Base-by-base conservation (phyloP, 352 stramenopile species). In the Globisporangium radiosum region DNA sequence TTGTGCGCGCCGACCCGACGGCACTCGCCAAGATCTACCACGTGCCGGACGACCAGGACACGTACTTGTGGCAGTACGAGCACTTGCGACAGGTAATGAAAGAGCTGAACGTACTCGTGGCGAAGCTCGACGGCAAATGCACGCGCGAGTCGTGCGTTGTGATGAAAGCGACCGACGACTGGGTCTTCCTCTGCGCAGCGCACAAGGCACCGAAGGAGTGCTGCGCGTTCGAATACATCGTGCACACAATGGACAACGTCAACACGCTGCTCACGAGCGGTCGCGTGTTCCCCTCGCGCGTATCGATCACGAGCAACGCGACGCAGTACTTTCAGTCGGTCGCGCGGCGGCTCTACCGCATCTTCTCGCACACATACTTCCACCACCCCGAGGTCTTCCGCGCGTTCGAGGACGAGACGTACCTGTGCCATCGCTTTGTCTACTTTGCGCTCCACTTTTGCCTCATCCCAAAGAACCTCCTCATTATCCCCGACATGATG, bases 241-340 rank as follows among this genome's bases (percentile, higher is more conserved):
- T 90, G 33, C 83, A 92, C 73, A 92, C 83, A 10, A 87, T 92
- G 75, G 83, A 92, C 79, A 92, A 90, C 63, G 83, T 90, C 65
- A 90, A 90, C 66, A 85, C 82, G 62, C 66, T 92, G 66, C 75
- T 92, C 63, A 90, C 83, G 6, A 90, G 77, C 66, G 89, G 73
- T 47, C 83, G 83, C 65, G 78, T 92, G 9, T 92, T 92, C 57
- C 83, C 83, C 9, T 90, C 78, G 49, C 80, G 83, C 25, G 79
- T 90, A 33, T 81, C 76, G 43, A 85, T 92, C 66, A 87, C 72
- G 47, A 84, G 76, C 37, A 90, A 89, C 59, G 83, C 80, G 39
- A 88, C 79, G 64, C 83, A 92, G 71, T 92, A 92, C 69, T 92
- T 92, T 62, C 83, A 92, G 71, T 89, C 77, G n/a, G 83, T 90